phyloP scores from a whole-genome alignment of 2,329 filamentous ascomycete species.

The Chaetomium globosum region DNA sequence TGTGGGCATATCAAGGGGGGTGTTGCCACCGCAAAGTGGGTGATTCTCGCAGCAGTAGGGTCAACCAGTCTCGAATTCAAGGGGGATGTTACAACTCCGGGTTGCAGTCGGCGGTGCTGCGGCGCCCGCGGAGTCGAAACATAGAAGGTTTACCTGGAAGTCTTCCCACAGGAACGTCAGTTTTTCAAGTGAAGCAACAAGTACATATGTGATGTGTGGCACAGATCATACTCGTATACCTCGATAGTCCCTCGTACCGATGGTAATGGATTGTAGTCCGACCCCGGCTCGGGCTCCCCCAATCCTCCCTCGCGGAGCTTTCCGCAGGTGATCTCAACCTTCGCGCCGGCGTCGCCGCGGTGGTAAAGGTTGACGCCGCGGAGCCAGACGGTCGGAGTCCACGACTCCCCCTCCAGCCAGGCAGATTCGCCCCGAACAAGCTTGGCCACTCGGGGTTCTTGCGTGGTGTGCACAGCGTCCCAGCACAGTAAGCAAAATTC shows the following conservation, averaged over 20 bases:
- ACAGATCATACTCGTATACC: constrained; percentile 4
- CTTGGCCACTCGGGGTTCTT: constrained; percentile 1
- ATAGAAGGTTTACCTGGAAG: neutral
- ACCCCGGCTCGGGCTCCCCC: neutral
- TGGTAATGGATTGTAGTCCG: neutral
- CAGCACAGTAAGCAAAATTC: constrained; percentile 5
- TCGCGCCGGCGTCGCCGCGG: neutral
- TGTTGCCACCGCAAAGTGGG: constrained; percentile 1
- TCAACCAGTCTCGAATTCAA: constrained; percentile 5
- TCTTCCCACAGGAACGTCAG: constrained; percentile 5
- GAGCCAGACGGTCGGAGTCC: constrained; percentile 8
- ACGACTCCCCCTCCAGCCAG: constrained; percentile 4
- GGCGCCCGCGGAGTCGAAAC: constrained; percentile 3
- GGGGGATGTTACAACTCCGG: constrained; percentile 5
- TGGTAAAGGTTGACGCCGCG: neutral
- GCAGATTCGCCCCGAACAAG: neutral
- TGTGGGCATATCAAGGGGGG: constrained; percentile 9
- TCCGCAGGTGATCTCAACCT: neutral
- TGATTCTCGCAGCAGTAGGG: neutral
- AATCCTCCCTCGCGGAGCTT: neutral
- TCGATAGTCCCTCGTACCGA: constrained; percentile 1
- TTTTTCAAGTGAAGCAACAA: constrained; percentile 2
- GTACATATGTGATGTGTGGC: neutral
- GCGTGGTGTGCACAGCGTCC: constrained; percentile 3
- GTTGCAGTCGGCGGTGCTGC: constrained; percentile 5